Percentiles rank a stretch among this genome's conserved stretches.
phyloP scores from a whole-genome alignment of 176 grass and related monocot genomes.

The Themeda triandra region DNA sequence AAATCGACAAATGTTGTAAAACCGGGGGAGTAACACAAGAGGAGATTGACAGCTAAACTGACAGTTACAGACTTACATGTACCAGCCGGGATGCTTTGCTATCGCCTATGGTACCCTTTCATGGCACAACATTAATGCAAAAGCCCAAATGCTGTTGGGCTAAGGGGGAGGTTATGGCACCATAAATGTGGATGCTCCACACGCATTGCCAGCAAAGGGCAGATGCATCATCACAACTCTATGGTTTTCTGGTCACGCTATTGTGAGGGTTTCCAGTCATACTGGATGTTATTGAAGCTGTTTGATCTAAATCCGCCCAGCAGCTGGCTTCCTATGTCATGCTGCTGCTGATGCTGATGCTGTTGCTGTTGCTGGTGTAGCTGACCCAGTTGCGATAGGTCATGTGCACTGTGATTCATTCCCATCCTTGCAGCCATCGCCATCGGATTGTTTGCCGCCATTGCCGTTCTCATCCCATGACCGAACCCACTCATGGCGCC shows the following conservation, averaged over 20 bases:
- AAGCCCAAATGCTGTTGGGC: slow-evolving; percentile 16
- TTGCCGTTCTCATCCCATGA: slow-evolving; percentile 43
- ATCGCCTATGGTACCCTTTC: slow-evolving; percentile 25
- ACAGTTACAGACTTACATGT: slow-evolving; percentile 44
- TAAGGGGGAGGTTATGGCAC: slow-evolving; percentile 15
- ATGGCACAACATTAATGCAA: slow-evolving; percentile 25
- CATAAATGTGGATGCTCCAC: slow-evolving; percentile 21
- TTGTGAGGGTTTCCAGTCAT: slow-evolving; percentile 92
- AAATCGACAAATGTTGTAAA: neutral
- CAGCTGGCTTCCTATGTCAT: slow-evolving; percentile 77
- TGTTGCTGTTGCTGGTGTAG: slow-evolving; percentile 65
- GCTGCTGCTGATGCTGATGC: slow-evolving; percentile 69
- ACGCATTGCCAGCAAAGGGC: slow-evolving; percentile 7
- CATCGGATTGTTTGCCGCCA: slow-evolving; percentile 61
- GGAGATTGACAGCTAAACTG: slow-evolving; percentile 29
- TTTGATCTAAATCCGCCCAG: slow-evolving; percentile 73
- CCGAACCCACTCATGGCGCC: slow-evolving; percentile 49
- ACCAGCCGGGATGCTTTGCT: slow-evolving; percentile 28
- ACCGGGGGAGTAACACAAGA: slow-evolving; percentile 13
- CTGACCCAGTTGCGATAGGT: slow-evolving; percentile 61
- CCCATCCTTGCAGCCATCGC: slow-evolving; percentile 61
- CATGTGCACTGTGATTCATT: slow-evolving; percentile 63
- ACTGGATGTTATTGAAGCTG: slow-evolving; percentile 82
- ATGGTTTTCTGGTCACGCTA: slow-evolving; percentile 33
- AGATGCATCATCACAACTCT: slow-evolving; percentile 29